phyloP scores from a whole-genome alignment of 345 rosid genomes.

The Mercurialis annua region DNA sequence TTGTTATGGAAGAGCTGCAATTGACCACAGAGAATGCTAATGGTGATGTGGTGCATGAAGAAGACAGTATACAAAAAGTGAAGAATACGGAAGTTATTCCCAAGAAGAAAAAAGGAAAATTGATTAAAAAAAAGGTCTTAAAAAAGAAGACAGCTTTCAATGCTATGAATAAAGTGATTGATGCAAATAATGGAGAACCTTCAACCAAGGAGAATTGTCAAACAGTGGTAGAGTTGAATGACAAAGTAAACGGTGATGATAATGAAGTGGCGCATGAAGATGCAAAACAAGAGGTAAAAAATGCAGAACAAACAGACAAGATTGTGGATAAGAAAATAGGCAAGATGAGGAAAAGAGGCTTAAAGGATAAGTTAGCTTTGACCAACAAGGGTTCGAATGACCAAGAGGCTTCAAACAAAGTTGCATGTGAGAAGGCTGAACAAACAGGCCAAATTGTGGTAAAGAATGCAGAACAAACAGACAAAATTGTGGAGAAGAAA shows the following conservation, averaged over 20 bases:
- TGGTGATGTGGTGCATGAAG: slow-evolving; percentile 7
- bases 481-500: slow-evolving; percentile 11
- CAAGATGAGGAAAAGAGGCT: slow-evolving; percentile 5
- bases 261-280: neutral
- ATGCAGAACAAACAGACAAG: slow-evolving; percentile 7
- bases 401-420: slow-evolving; percentile 17
- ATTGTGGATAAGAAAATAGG: slow-evolving; percentile 10
- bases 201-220: neutral
- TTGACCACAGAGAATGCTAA: neutral
- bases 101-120: slow-evolving; percentile 17
- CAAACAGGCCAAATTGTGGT: no score
- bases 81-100: slow-evolving; percentile 7
- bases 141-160: slow-evolving; percentile 11
- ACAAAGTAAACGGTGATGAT: neutral
- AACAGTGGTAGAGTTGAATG: neutral
- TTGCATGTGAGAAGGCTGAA: no score
- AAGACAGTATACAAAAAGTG: neutral
- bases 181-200: slow-evolving; percentile 6
- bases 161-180: slow-evolving; percentile 5
- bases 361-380: slow-evolving; percentile 4
- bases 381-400: slow-evolving; percentile 1
- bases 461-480: slow-evolving; percentile 10
- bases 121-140: neutral
- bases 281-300: slow-evolving; percentile 1
- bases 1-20: neutral